These are phyloP conservation scores for Dioscorea dumetorum DNA, from an alignment of 106 monocot species.

Conservation along the genomic window DNA sequence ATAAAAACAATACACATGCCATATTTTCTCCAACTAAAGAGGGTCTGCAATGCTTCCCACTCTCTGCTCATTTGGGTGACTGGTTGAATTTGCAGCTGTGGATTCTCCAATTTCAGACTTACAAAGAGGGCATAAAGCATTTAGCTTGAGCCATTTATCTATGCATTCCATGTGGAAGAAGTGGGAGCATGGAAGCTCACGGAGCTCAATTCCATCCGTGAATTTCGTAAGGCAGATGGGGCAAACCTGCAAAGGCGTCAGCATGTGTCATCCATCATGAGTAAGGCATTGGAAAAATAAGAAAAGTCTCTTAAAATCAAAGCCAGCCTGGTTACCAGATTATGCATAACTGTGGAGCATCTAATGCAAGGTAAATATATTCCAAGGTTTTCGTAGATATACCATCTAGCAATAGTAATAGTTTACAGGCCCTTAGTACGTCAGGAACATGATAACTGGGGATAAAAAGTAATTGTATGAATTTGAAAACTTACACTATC, in stretches of 20 bases:
- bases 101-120: constrained; percentile 28
- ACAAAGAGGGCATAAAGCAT: constrained; percentile 60
- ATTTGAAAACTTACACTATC: constrained; percentile 46
- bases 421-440: too few relatives aligned
- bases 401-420: too few relatives aligned
- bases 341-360: too few relatives aligned
- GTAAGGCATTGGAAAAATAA: too few relatives aligned
- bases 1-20: too few relatives aligned
- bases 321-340: too few relatives aligned
- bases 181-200: constrained; percentile 50
- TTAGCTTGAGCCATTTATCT: constrained; percentile 70
- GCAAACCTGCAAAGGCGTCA: constrained; percentile 31
- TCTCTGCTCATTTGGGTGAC: constrained; percentile 15
- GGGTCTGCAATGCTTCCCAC: constrained; percentile 13
- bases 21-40: not conserved
- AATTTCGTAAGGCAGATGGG: constrained; percentile 57
- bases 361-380: too few relatives aligned
- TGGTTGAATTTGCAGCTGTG: constrained; percentile 1
- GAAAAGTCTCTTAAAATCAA: too few relatives aligned
- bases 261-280: not conserved
- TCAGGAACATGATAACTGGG: too few relatives aligned
- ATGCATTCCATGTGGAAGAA: constrained; percentile 57
- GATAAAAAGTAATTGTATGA: not conserved
- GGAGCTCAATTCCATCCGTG: constrained; percentile 37
- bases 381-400: too few relatives aligned